Percentiles rank a stretch among this genome's conserved stretches.
phyloP scores from a whole-genome alignment of 352 stramenopile genomes.

The Pythium graminicola region DNA sequence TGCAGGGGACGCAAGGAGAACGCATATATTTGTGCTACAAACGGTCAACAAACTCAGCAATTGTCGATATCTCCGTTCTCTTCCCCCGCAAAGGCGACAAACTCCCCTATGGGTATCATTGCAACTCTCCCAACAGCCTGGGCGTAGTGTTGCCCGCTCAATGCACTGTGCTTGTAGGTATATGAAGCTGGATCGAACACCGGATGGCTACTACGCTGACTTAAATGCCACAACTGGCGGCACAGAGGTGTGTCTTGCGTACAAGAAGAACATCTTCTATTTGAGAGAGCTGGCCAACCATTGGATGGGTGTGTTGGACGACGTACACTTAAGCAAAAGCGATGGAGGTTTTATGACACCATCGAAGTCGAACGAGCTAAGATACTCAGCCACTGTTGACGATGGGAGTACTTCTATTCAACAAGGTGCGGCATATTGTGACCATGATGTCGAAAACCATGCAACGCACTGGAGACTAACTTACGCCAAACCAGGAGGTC shows the following conservation, averaged over 20 bases:
- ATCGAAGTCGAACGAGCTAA: constrained; percentile 19
- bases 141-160: too few species aligned
- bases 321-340: not conserved
- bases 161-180: too few species aligned
- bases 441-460: too few species aligned
- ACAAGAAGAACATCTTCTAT: constrained; percentile 46
- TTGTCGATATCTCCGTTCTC: constrained; percentile 62
- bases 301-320: not conserved
- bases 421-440: too few species aligned
- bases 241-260: constrained; percentile 71
- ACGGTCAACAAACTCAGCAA: constrained; percentile 47
- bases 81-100: constrained; percentile 82
- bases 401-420: not conserved
- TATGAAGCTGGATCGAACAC: constrained; percentile 69
- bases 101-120: constrained; percentile 61
- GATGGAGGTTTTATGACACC: too few species aligned
- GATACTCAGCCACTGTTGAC: not conserved
- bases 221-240: constrained; percentile 66
- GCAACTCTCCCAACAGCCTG: not conserved
- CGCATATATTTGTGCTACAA: constrained; percentile 79
- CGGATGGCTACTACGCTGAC: constrained; percentile 59
- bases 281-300: constrained; percentile 6
- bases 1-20: constrained; percentile 77
- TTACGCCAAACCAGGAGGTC: too few species aligned
- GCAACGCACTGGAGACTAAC: too few species aligned